These are phyloP conservation scores for Malania oleifera DNA, from an alignment of 164 flowering plant genomes.

Conservation along the genomic window DNA sequence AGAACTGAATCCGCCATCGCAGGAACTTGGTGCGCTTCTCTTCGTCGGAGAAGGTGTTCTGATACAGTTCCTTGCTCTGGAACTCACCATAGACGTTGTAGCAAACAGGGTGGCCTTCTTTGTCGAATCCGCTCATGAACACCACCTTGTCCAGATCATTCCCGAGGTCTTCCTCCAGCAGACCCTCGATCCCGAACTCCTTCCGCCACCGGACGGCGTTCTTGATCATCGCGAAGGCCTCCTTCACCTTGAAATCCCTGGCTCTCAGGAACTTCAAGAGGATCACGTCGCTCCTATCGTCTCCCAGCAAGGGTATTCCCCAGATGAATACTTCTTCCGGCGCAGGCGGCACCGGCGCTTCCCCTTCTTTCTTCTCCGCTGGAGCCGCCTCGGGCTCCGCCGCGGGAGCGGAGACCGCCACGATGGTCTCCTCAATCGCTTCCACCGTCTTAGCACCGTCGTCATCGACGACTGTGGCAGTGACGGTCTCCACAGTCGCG, in stretches of 20 bases:
- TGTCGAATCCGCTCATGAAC: conserved; percentile 46
- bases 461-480: conserved; percentile 39
- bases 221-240: conserved; percentile 36
- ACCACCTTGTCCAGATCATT: conserved; percentile 50
- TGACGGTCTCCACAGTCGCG: conserved; percentile 21
- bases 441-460: conserved; percentile 71
- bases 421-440: too few species aligned
- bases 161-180: conserved; percentile 34
- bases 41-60: conserved; percentile 34
- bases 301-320: conserved; percentile 45
- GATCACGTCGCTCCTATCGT: conserved; percentile 40
- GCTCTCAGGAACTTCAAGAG: conserved; percentile 48
- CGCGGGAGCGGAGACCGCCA: conserved; percentile 16
- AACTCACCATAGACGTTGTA: conserved; percentile 57
- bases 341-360: neutral
- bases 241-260: conserved; percentile 41
- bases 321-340: conserved; percentile 31
- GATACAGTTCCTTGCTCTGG: conserved; percentile 51
- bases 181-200: conserved; percentile 33
- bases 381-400: conserved; percentile 7
- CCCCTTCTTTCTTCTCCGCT: conserved; percentile 5
- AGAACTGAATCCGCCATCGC: conserved; percentile 48
- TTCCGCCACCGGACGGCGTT: conserved; percentile 39
- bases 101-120: conserved; percentile 54
- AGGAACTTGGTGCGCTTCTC: conserved; percentile 38